phyloP scores from a whole-genome alignment of 352 stramenopile genomes.

The Phytophthora meadii region DNA sequence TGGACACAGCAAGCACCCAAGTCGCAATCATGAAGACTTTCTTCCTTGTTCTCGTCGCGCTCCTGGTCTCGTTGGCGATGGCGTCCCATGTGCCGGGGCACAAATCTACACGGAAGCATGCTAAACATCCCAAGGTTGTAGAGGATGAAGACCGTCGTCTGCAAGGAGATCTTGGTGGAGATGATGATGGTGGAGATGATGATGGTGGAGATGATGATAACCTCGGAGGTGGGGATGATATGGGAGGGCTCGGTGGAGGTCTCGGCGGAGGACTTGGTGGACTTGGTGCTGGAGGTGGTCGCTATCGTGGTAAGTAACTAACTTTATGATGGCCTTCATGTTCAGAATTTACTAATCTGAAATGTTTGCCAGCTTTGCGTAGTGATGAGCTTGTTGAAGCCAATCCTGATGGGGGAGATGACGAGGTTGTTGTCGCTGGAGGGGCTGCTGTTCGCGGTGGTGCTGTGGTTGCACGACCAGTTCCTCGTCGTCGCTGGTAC shows the following conservation, averaged over 20 bases:
- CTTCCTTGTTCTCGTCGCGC: constrained; percentile 15
- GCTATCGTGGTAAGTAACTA: constrained; percentile 13
- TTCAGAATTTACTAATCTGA: not conserved
- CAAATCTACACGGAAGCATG: constrained; percentile 4
- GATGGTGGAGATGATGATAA: not conserved
- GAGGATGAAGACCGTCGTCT: constrained; percentile 15
- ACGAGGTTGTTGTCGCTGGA: constrained; percentile 34
- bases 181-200: too few relatives aligned
- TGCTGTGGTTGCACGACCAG: constrained; percentile 29
- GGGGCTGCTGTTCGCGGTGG: constrained; percentile 24
- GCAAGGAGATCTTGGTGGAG: not conserved
- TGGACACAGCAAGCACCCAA: not conserved
- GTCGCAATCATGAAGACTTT: constrained; percentile 31
- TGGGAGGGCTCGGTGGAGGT: constrained; percentile 5
- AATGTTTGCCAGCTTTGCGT: constrained; percentile 16
- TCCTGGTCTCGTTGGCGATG: constrained; percentile 19
- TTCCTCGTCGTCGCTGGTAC: constrained; percentile 24
- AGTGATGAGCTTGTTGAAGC: not conserved
- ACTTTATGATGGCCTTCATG: too few relatives aligned
- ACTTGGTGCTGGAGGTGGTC: constrained; percentile 10
- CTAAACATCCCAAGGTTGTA: constrained; percentile 1
- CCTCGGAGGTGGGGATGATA: constrained; percentile 1
- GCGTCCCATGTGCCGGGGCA: constrained; percentile 12
- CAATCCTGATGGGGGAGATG: not conserved
- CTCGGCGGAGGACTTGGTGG: not conserved